Evolutionary conservation across 2,329 filamentous ascomycete genomes (phyloP).

Genomic region (Trichophyton mentagrophytes): DNA sequence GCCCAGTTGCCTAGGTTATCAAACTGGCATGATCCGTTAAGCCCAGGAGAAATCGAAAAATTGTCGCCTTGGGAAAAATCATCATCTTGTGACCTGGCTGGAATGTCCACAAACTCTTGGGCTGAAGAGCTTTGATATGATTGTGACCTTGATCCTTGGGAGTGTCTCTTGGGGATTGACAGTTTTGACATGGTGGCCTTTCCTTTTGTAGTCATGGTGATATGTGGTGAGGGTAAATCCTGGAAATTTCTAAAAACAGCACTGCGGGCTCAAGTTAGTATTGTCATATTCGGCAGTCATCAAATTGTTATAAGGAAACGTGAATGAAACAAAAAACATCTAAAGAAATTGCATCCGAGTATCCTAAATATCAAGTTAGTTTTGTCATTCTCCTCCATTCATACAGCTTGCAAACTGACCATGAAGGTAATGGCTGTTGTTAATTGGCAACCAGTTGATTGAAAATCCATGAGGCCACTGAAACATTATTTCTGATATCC

Average conservation of each 20-base stretch:
- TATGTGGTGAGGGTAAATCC: neutral
- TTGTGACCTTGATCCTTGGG: slow-evolving; percentile 22
- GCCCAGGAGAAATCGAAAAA: slow-evolving; percentile 30
- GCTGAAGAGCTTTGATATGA: slow-evolving; percentile 25
- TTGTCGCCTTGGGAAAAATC: slow-evolving; percentile 31
- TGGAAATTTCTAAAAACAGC: neutral
- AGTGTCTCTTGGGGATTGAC: slow-evolving; percentile 22
- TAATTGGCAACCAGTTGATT: neutral
- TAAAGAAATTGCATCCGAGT: neutral
- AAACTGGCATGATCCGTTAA: slow-evolving; percentile 21
- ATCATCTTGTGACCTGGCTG: slow-evolving; percentile 32
- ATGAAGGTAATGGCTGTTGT: neutral
- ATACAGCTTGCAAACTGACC: neutral
- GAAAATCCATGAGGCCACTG: slow-evolving; percentile 1
- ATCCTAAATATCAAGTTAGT: neutral
- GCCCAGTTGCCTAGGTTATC: slow-evolving; percentile 29
- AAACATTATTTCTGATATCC: neutral
- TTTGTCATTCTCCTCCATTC: neutral
- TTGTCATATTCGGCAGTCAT: slow-evolving; percentile 1
- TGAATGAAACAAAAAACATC: neutral
- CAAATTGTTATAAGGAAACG: neutral
- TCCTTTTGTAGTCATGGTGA: slow-evolving; percentile 26
- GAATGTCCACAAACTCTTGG: slow-evolving; percentile 28
- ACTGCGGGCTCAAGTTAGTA: slow-evolving; percentile 10
- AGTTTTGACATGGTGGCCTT: slow-evolving; percentile 28